Evolutionary conservation across 768 basidiomycete genomes (phyloP), one percentile per base, ranked within the genome.

Genomic region (Pulveroboletus sp.): DNA sequence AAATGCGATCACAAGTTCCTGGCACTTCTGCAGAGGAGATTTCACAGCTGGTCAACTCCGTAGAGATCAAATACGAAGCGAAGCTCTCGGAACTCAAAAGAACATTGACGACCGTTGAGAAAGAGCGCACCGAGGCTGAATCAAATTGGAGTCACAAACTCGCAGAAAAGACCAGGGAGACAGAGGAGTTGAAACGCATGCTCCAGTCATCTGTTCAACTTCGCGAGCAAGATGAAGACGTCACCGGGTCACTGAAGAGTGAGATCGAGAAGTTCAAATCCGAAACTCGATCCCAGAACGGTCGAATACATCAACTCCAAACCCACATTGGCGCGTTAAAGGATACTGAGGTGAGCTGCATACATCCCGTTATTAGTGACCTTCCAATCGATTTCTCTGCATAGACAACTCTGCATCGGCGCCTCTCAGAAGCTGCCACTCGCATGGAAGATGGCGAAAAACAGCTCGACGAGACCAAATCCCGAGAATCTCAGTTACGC

Each of bases 101-200:
- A 53, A 80, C 81, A 45, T 67, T 96, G 22, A 61, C 71, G 5
- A 71, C 72, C 9, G 66, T 84, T 19, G 95, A 97, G 71, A 82
- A 78, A 57, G 96, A 98, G 65, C 78, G 93, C 32, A 84, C 78
- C 45, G 93, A 95, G 43, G 79, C 79, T 26, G 95, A 98, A 60
- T 85, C 87, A 22, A 86, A 90, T 53, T 95, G 93, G 90, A 88
- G 86, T 62, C 77, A 76, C 49, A 93, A 92, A 63, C 72, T 97
- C 27, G 77, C 77, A 22, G 86, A 90, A 60, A 88, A 91, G 63
- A 75, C 79, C 20, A 77, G 76, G 54, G 93, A 95, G 63, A 71
- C 85, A 17, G 92, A 96, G 49, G 79, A 82, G 43, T 61, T 93
- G 53, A 82, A 85, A 61, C 71, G 70, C 34, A 61, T 75, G 35